Conservation (phyloP, 257 asterid genomes). For the Agastache rugosa region DNA sequence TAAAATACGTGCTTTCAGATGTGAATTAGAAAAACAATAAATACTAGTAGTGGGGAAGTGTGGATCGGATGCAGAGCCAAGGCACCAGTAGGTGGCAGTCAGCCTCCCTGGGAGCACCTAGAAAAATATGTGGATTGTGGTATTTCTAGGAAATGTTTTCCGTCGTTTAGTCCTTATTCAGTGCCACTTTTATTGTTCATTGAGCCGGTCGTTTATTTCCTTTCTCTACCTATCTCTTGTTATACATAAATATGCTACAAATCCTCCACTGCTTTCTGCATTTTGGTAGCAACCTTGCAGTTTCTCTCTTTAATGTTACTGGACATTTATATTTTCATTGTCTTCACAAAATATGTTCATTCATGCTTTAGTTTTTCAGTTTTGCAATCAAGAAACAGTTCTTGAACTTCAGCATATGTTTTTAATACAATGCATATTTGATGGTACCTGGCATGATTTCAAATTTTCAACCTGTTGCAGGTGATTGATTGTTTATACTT, state of each 20-base stretch:
- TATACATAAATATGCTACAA: background rate
- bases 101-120: background rate
- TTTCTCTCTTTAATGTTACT: background rate
- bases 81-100: background rate
- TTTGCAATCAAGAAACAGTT: background rate
- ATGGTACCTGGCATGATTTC: conserved; percentile 2
- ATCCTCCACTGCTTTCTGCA: background rate
- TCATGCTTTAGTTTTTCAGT: background rate
- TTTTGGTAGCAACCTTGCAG: background rate
- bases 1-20: background rate
- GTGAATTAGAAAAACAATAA: too few species aligned
- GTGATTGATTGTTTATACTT: conserved; percentile 32
- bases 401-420: background rate
- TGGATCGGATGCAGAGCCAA: background rate
- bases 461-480: conserved; percentile 2
- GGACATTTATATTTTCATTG: background rate
- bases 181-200: background rate
- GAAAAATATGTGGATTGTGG: too few species aligned
- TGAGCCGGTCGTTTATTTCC: background rate
- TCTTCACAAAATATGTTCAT: too few species aligned
- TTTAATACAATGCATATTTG: background rate
- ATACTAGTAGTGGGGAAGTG: background rate
- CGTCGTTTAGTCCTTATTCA: background rate
- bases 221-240: background rate
- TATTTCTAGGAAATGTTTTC: background rate